Evolutionary conservation across 768 basidiomycete genomes (phyloP).

Genomic region (Leccinum disarticulatum): DNA sequence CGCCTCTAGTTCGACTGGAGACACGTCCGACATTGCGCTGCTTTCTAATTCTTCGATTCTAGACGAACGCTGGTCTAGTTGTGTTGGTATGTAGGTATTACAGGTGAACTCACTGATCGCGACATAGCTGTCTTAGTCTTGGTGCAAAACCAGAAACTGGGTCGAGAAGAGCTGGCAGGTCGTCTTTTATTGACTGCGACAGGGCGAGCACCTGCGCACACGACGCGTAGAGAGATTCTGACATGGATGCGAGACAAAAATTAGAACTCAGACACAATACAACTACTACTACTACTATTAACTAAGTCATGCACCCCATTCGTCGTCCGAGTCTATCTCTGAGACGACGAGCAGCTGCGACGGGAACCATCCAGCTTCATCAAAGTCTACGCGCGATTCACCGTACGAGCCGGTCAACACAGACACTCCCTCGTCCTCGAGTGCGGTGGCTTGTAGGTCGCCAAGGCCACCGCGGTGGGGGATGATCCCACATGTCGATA

Average conservation of each 20-base stretch:
- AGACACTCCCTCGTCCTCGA: slow-evolving; percentile 76
- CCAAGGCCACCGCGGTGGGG: slow-evolving; percentile 73
- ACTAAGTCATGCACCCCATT: slow-evolving; percentile 22
- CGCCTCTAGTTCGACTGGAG: slow-evolving; percentile 56
- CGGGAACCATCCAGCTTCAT: slow-evolving; percentile 66
- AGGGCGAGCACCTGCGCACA: slow-evolving; percentile 66
- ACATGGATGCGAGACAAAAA: slow-evolving; percentile 16
- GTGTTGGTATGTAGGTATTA: not conserved
- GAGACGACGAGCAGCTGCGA: slow-evolving; percentile 11
- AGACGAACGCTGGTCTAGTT: slow-evolving; percentile 2
- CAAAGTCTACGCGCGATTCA: slow-evolving; percentile 55
- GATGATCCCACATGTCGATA: slow-evolving; percentile 64
- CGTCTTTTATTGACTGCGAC: slow-evolving; percentile 54
- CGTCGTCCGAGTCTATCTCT: slow-evolving; percentile 16
- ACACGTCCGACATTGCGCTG: slow-evolving; percentile 33
- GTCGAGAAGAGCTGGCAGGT: slow-evolving; percentile 61
- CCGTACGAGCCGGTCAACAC: slow-evolving; percentile 53
- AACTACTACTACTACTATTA: not conserved
- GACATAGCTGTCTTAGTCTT: slow-evolving; percentile 49
- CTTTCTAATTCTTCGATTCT: slow-evolving; percentile 58
- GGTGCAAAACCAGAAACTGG: slow-evolving; percentile 73
- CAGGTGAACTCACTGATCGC: slow-evolving; percentile 52
- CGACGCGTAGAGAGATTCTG: slow-evolving; percentile 51
- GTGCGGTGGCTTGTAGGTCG: slow-evolving; percentile 63
- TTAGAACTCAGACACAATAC: too few relatives aligned